Base-by-base conservation (phyloP, 257 asterid species). In the Coffea canephora region DNA sequence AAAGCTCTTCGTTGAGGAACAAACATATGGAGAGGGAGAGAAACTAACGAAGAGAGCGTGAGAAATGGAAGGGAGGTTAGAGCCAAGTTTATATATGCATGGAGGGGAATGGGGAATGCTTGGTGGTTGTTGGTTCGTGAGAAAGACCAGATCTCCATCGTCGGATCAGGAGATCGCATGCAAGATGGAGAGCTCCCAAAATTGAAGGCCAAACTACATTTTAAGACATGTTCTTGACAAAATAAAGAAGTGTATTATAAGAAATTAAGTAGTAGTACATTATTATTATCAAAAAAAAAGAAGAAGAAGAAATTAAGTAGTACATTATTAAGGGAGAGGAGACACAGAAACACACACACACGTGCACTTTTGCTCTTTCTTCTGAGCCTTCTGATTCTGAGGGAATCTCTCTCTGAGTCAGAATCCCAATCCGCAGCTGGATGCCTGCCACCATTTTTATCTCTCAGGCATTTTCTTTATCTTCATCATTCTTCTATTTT, bases 141-240 rank as follows among this genome's bases (percentile, higher is more conserved):
- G 79, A 68, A 72, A 77, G 82, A 84, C 80, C 54, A 72, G 75
- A 80, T 84, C 87, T 80, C 54, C 50, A 69, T 78, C 84, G 71
- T 84, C 69, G 82, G 84, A 84, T 80, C 27, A 65, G 76, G 81
- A 78, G 61, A 25, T 39, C 14, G 36, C 36, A 59, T 14, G 5
- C 7, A 54, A 54, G 61, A 54, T 62, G 34, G 36, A 9, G 36
- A 8, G 68, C 12, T 23, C 25, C 1, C 16, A 25, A 62, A 65
- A 65, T 65, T 25, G 0, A 64, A 64, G 69, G 69, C 62, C 23
- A 55, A 16, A 55, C 18, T 16, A 55, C 18, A 54, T 15, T 15
- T 52, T 12, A 2, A 3, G 57, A 3, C 1, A 31, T 31, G 34
- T 31, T 31, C 34, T 31, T 31, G 1, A 31, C 34, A 31, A 31